Percentiles rank a stretch among this genome's conserved stretches.
These are phyloP conservation scores for Euphorbia schlechtendalii DNA, from an alignment of 441 rosid genomes.

Conservation along the genomic window DNA sequence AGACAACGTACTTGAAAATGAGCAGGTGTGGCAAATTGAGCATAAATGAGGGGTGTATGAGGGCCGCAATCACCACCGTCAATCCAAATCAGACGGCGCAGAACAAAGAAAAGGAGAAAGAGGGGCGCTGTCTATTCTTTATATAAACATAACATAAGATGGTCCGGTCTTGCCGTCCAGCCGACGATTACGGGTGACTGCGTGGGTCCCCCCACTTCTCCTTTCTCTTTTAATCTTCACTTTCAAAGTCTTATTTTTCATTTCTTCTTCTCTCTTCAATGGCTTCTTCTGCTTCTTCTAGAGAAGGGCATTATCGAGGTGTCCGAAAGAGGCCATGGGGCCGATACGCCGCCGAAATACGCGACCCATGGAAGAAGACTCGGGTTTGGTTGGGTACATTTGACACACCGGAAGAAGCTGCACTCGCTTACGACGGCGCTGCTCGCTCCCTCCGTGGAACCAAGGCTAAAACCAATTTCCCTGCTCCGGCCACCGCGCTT, in stretches of 20 bases:
- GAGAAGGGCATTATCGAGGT: slow-evolving; percentile 85
- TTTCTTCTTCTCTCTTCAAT: background rate
- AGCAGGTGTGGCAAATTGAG: too few species aligned
- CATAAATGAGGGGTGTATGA: too few species aligned
- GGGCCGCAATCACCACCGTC: too few species aligned
- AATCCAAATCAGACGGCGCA: too few species aligned
- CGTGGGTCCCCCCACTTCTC: slow-evolving; percentile 32
- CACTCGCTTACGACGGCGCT: slow-evolving; percentile 92
- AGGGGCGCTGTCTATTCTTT: too few species aligned
- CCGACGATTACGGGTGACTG: slow-evolving; percentile 70
- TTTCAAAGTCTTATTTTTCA: background rate
- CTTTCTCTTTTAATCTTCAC: background rate
- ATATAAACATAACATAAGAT: too few species aligned
- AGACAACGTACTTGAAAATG: too few species aligned
- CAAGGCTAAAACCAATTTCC: slow-evolving; percentile 91
- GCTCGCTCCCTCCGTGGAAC: slow-evolving; percentile 90
- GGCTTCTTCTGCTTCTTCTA: slow-evolving; percentile 23
- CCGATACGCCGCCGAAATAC: slow-evolving; percentile 92
- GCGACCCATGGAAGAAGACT: slow-evolving; percentile 96
- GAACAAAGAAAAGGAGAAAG: too few species aligned
- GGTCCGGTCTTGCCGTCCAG: slow-evolving; percentile 33
- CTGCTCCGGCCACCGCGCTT: slow-evolving; percentile 35
- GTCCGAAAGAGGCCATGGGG: slow-evolving; percentile 99
- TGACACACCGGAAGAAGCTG: slow-evolving; percentile 98
- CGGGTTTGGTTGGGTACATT: slow-evolving; percentile 96